Evolutionary conservation across 768 basidiomycete species (phyloP), one percentile per base, ranked within the genome.

Genomic region (Coprinopsis cinerea): DNA sequence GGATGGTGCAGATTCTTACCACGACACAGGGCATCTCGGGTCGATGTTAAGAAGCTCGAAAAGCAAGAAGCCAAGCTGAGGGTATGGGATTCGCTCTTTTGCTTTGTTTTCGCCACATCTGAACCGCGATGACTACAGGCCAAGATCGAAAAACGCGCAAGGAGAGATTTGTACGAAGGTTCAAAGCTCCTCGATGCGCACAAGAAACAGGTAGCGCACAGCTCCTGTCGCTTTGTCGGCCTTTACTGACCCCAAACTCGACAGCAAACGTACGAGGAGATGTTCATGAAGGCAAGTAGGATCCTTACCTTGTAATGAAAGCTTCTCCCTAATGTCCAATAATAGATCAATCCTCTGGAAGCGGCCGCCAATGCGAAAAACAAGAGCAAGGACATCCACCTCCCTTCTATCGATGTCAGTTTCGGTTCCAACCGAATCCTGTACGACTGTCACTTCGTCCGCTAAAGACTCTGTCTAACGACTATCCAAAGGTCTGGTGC

Each of bases 31-130:
- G 89, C 88, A 27, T 91, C 90, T 30, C 83, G 87, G 24, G 92
- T 96, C 41, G 92, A 96, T 70, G 79, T 96, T 53, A 95, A 93
- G 68, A 94, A 94, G 60, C 80, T 96, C 7, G 92, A 95, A 69
- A 95, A 96, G 67, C 89, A 92, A 59, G 96, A 99, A 67, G 92
- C 92, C 1, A 99, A 99, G 65, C 81, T 98, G 58, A 85, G 84
- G 74, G 89, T 85, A 61, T 18, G 50, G 5, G 50, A 48, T 27
- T 13, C 17, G 14, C 25, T 37, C 37, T 37, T 64, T 40, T 35
- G 11, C 52, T 24, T 27, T 18, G 24, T 44, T 7, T 34, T 17
- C 5, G n/a, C 18, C 34, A 52, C 17, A 56, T 43, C 44, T 48
- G 42, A 25, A 22, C 20, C 18, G 15, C n/a, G 1, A 47, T 17